A percentile compares a stretch with the other conserved stretches of the same genome.
Conservation (phyloP, 768 basidiomycete genomes). For the Sporobolomyces pararoseus region DNA sequence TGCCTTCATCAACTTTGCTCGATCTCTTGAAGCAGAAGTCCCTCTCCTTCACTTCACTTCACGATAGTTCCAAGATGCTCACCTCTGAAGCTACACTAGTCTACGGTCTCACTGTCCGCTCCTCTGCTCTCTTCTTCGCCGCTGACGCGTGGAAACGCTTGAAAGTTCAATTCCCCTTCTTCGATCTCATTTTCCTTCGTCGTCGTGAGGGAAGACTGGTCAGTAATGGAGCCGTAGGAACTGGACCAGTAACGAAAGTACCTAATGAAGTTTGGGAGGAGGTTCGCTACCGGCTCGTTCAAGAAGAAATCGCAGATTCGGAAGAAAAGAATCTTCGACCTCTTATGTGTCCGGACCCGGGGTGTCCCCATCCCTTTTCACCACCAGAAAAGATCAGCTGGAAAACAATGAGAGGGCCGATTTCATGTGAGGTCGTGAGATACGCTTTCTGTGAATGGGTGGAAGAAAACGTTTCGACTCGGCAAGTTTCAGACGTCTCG, state of each 20-base stretch:
- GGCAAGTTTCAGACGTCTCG: too few relatives aligned
- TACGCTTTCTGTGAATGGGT: too few relatives aligned
- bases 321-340: not conserved
- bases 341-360: too few relatives aligned
- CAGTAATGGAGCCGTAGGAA: too few relatives aligned
- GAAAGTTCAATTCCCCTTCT: not conserved
- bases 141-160: not conserved
- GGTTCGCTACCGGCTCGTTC: not conserved
- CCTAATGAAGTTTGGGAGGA: constrained; percentile 4
- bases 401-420: too few relatives aligned
- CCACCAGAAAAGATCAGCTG: too few relatives aligned
- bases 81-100: not conserved
- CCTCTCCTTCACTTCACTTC: not conserved
- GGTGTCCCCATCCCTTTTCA: too few relatives aligned
- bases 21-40: not conserved
- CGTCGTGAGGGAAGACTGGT: not conserved
- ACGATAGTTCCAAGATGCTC: not conserved
- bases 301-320: not conserved
- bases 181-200: constrained; percentile 8
- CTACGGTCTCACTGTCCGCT: not conserved
- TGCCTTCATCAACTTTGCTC: too few relatives aligned
- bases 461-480: too few relatives aligned
- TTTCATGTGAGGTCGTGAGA: too few relatives aligned
- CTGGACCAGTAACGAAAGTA: not conserved
- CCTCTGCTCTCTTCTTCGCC: not conserved